phyloP scores from a whole-genome alignment of 768 basidiomycete species.

The Brasilioporus rufonigricans region DNA sequence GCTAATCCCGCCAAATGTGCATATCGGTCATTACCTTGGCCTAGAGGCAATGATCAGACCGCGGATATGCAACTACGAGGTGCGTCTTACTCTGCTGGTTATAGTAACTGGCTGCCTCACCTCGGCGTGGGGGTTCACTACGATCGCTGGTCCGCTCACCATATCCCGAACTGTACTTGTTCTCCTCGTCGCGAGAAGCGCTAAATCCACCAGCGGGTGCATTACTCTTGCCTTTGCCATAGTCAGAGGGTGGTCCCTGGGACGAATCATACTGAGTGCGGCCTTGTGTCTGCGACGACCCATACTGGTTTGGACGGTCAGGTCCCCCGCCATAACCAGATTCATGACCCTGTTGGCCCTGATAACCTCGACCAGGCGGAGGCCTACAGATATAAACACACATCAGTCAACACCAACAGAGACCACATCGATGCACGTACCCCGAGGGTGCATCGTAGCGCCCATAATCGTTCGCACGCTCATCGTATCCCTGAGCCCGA shows the following conservation, averaged over 20 bases:
- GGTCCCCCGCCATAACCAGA: constrained; percentile 3
- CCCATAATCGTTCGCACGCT: not conserved
- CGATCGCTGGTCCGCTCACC: no score
- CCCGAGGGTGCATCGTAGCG: constrained; percentile 1
- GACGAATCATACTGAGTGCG: constrained; percentile 8
- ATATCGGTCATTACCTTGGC: constrained; percentile 22
- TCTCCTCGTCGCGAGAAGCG: constrained; percentile 9
- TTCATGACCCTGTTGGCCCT: constrained; percentile 4
- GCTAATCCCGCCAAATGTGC: constrained; percentile 16
- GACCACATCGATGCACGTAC: no score
- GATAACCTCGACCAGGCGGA: constrained; percentile 5
- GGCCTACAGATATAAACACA: not conserved
- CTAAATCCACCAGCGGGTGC: constrained; percentile 19
- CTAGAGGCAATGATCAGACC: constrained; percentile 11
- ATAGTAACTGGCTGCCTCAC: constrained; percentile 22
- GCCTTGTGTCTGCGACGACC: constrained; percentile 3
- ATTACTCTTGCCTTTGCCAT: constrained; percentile 3
- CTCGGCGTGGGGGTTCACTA: constrained; percentile 6
- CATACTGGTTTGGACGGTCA: constrained; percentile 14
- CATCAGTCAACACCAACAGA: no score
- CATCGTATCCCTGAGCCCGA: not conserved
- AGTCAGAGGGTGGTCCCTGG: constrained; percentile 1
- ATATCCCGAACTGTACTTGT: constrained; percentile 3
- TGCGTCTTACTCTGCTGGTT: constrained; percentile 9
- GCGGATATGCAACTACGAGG: not conserved